Evolutionary conservation across 805 yeast species (phyloP), one percentile per base, ranked within the genome.

Genomic region (Metschnikowia reukaufii): DNA sequence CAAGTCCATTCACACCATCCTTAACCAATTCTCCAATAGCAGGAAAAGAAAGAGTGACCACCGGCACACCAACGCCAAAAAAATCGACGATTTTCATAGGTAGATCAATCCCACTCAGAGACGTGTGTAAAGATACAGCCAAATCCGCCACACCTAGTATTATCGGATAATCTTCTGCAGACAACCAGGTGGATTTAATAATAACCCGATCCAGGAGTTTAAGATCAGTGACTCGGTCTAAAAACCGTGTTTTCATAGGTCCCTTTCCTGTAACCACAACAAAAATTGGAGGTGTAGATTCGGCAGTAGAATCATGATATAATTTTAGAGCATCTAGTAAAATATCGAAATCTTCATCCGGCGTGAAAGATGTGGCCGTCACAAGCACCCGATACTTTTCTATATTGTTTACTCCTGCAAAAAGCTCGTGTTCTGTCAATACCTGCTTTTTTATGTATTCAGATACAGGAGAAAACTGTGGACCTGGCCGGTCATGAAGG

Each of bases 41-140:
- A 0, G 85, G 81, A 62, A 88, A 94, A 31, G 75, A 70, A 48
- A 91, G 71, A 0, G 96, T 81, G 2, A 91, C 72, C 0, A 90
- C 97, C 1, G 99, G 99, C 10, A 94, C 70, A 0, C 98, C 98
- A 53, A 94, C 87, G 0, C 99, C 99, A 72, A 92, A 91, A 78
- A 92, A 82, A 60, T 94, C 99, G 5, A 92, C 84, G 30, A 94
- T 87, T 65, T 94, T 94, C 99, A 94, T 94, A 0, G 99, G 99
- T 48, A 94, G 74, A 60, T 94, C 99, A 47, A 87, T 74, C 0
- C 99, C 99, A 38, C 96, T 86, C 37, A 96, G 86, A 0, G 98
- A 91, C 4, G 84, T 79, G 65, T 94, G 99, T 51, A 94, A 70
- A 0, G 98, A 92, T 1, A 94, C 76, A 1, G 97, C 98, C 30